Base-by-base conservation (phyloP, 257 asterid species). In the Solanum ossicruentum region DNA sequence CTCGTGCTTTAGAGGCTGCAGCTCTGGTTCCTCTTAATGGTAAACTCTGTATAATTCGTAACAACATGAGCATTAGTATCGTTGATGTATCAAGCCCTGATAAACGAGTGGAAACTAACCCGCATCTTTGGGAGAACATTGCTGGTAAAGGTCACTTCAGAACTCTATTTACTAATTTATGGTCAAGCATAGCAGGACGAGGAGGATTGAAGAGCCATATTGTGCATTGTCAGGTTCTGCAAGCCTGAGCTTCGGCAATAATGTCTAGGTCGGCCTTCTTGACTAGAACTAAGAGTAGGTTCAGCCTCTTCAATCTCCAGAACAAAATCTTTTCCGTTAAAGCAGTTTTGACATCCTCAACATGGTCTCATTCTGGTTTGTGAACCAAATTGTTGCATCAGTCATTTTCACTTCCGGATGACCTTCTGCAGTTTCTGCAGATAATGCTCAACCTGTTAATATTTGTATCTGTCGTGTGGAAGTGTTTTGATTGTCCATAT, bases 131-230 rank as follows among this genome's bases (percentile, higher is more conserved):
- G 92, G 92, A 90, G 65, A 88, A 88, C 52, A 88, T 90, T 63
- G 90, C 92, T 13, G 89, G 90, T 73, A 88, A 83, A 87, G 92
- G 92, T 39, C 90, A 88, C 86, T 78, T 85, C 73, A 84, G 89
- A 82, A 90, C 86, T 45, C 80, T 90, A 58, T 90, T 90, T 81
- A 90, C 90, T 36, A 90, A 82, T 73, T 83, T 90, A 69, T 90
- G 90, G 92, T 90, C 92, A 70, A 90, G 90, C 85, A 90, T 90
- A 20, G 91, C 92, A 10, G 92, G 92, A 17, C 55, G 92, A 84
- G 86, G 84, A 83, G 92, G 92, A 47, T 82, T 88, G 84, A 90
- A 85, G 84, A 90, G 91, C 60, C 92, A 90, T 58, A 90, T 90
- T 28, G 90, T 90, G 86, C 92, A 90, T 58, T 90, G 91, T 73